Base-by-base conservation (phyloP, 2,329 filamentous ascomycete species). In the Fusarium azukiicola region DNA sequence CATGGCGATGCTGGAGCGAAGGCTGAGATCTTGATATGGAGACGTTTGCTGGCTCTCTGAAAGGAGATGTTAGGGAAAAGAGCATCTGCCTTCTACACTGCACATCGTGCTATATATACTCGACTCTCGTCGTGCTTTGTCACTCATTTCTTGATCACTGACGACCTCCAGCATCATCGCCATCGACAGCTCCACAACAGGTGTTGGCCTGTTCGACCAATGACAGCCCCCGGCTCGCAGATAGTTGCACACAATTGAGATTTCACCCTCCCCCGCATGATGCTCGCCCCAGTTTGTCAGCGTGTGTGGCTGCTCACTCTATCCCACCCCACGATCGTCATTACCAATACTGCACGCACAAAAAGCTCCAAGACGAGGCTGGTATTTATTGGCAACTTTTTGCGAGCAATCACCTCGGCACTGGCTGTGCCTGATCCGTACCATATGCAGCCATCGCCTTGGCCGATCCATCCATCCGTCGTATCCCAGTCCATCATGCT, bases 1-100 rank as follows among this genome's bases (percentile, higher is more conserved):
- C 80, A 81, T 81, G 1, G 50, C 66, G n/a, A 63, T 32, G 8
- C 23, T 14, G 32, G 23, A 17, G 50, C 38, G n/a, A 32, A 32
- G 19, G n/a, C 44, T 3, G 32, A 46, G 42, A 36, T 5, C n/a
- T 36, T 12, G 36, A 27, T 9, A 23, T 40, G 11, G n/a, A 36
- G 32, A 42, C 19, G 16, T 16, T 67, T 16, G 27, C 27, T 32
- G 32, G 5, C 38, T 58, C 36, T 36, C 23, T 32, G n/a, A 23
- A 10, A 17, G 21, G 10, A 49, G 44, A 49, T 46, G 42, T 17
- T 36, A 14, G 14, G 36, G 3, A 61, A n/a, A 56, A 17, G n/a
- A 23, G 6, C 40, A 47, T 7, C 11, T 38, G 27, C 27, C 27
- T 12, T 36, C 14, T 47, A 36, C 44, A 21, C 19, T 23, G 21